Base-by-base conservation (phyloP, 208 protist genomes). In the Leishmania tarentolae region DNA sequence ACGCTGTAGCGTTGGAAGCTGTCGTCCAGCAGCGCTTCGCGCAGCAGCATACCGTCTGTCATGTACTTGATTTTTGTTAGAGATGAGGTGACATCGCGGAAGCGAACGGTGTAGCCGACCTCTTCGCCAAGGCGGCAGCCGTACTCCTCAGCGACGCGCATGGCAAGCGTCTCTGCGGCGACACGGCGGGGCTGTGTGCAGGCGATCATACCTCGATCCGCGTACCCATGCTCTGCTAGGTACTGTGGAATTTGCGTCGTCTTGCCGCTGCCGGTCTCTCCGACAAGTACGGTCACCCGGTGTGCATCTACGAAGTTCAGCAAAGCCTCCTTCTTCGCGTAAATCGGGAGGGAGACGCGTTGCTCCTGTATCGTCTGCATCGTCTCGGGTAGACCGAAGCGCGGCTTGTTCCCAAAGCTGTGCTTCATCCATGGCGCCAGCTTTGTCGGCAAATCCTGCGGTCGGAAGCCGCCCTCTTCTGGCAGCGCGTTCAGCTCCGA, bases 41-140 rank as follows among this genome's bases (percentile, higher is more conserved):
- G 95, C 56, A 99, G 90, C 53, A 99, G 84, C 94, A 99, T 99
- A 92, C 99, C 99, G 89, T 99, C 99, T 9, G 99, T 99, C 97
- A 99, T 99, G 92, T 99, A 99, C 87, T 99, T 99, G 77, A 99
- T 99, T 40, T 91, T 90, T 13, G 99, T 99, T 31, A 99, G 87
- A 8, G 90, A 92, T 8, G 91, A 97, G 0, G 98, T 99, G 44
- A 95, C 94, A 85, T 99, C 99, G 78, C 99, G 99, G 87, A 99
- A 99, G 75, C 99, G 97, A 75, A 99, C 99, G 3, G 91, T 97
- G 93, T 99, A 99, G 31, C 99, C 99, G n/a, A 99, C 99, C 83
- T 99, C 97, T 70, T 99, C 91, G 47, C 99, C 99, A 21, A 99
- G 81, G 7, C 91, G 91, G 87, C 98, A 99, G 46, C 98, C 98